Evolutionary conservation across 139 green algal species (phyloP).

Genomic region (Coccomyxa sp.): DNA sequence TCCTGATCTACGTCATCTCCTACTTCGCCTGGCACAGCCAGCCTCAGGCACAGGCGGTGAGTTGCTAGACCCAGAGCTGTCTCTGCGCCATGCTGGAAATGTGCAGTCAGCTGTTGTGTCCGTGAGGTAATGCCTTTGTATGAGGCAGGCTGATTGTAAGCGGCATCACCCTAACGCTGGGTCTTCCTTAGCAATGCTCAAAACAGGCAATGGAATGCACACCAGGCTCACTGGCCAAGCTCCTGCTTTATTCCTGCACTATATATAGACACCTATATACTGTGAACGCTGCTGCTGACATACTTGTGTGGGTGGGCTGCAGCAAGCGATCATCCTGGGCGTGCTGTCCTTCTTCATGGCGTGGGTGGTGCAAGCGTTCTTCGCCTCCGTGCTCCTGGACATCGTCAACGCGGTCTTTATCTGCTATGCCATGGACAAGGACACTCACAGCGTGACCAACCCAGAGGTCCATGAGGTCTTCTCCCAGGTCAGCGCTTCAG

Average conservation of each 20-base stretch:
- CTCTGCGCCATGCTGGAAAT: too few species aligned
- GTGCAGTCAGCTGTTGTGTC: too few species aligned
- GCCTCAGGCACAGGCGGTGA: background rate
- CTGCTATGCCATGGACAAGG: constrained; percentile 72
- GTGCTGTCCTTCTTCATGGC: constrained; percentile 37
- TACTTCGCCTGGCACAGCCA: constrained; percentile 17
- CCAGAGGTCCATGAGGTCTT: constrained; percentile 44
- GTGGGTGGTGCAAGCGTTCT: constrained; percentile 59
- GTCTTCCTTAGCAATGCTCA: too few species aligned
- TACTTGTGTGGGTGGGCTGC: constrained; percentile 3
- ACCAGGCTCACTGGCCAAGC: too few species aligned
- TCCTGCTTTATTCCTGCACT: too few species aligned
- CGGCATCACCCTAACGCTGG: too few species aligned
- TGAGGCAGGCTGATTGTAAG: too few species aligned
- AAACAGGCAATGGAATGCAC: too few species aligned
- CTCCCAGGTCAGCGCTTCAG: constrained; percentile 12
- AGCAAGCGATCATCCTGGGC: constrained; percentile 43
- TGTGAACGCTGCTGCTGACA: background rate
- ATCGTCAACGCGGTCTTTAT: constrained; percentile 68
- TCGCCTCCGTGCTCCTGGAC: constrained; percentile 57
- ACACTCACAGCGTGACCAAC: constrained; percentile 35
- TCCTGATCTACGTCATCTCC: constrained; percentile 19
- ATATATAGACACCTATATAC: background rate
- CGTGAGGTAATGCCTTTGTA: too few species aligned
- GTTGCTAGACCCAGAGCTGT: background rate